phyloP scores from a whole-genome alignment of 1,284 basidiomycete genomes.

The Moesziomyces sp. region DNA sequence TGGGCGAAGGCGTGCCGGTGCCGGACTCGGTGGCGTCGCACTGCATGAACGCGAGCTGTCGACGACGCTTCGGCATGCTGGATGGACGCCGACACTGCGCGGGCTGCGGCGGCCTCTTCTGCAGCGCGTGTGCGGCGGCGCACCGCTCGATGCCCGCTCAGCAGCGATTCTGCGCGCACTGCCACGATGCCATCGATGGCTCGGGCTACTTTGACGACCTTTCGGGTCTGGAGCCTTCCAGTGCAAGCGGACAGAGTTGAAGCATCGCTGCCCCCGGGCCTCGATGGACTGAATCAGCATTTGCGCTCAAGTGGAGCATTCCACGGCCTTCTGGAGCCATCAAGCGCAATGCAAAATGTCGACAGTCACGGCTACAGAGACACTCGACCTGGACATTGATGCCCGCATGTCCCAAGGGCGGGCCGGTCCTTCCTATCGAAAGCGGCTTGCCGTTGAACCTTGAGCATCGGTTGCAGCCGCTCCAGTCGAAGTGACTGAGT shows the following conservation, averaged over 20 bases:
- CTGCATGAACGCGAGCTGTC: constrained; percentile 50
- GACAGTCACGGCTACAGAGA: no score
- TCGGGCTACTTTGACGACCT: constrained; percentile 28
- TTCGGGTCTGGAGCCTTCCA: neutral
- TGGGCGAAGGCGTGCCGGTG: constrained; percentile 54
- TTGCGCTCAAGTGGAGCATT: no score
- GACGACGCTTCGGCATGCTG: constrained; percentile 53
- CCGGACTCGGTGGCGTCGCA: constrained; percentile 41
- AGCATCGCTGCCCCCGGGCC: no score
- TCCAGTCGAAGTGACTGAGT: neutral
- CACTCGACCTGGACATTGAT: no score
- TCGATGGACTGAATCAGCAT: no score
- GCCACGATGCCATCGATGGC: constrained; percentile 24
- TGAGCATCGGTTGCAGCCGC: neutral
- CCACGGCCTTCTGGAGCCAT: no score
- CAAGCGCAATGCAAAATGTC: no score
- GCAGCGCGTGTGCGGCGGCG: constrained; percentile 43
- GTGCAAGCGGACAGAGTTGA: neutral
- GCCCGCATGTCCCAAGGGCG: no score
- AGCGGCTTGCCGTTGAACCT: no score
- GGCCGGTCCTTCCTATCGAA: no score
- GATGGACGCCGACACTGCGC: constrained; percentile 49
- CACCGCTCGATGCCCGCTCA: constrained; percentile 23
- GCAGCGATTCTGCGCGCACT: constrained; percentile 39
- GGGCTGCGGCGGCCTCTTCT: constrained; percentile 58